Evolutionary conservation across 2,329 filamentous ascomycete genomes (phyloP).

Genomic region (Dryadomyces quercivorus): DNA sequence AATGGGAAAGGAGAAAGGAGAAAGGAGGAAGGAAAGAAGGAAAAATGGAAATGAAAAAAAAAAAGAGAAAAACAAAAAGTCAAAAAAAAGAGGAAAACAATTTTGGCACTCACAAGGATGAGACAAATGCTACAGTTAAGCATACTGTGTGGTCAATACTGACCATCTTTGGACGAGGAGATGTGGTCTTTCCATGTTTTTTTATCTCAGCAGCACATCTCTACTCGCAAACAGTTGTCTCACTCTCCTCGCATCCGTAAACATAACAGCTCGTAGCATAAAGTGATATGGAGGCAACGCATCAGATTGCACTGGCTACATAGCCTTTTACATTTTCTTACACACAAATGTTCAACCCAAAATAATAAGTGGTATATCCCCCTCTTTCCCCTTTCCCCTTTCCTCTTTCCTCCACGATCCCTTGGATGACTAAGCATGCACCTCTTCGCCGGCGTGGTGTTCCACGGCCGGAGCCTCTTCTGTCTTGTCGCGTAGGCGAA

Average conservation of each 20-base stretch:
- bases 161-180: too few relatives aligned
- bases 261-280: too few relatives aligned
- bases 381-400: background rate
- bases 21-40: background rate
- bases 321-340: too few relatives aligned
- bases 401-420: background rate
- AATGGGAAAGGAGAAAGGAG: background rate
- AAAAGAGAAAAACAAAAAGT: background rate
- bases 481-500: constrained; percentile 13
- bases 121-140: background rate
- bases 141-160: background rate
- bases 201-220: too few relatives aligned
- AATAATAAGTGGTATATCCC: background rate
- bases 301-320: too few relatives aligned
- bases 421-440: background rate
- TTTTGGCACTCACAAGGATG: background rate
- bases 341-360: too few relatives aligned
- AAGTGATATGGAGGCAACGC: too few relatives aligned
- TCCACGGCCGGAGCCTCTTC: background rate
- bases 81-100: background rate
- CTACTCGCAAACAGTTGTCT: too few relatives aligned
- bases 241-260: too few relatives aligned
- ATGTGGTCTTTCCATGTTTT: too few relatives aligned
- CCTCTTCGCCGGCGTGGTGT: background rate
- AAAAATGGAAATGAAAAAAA: background rate